Evolutionary conservation across 202 grass and related monocot species (phyloP).

Genomic region (Panicum virgatum): DNA sequence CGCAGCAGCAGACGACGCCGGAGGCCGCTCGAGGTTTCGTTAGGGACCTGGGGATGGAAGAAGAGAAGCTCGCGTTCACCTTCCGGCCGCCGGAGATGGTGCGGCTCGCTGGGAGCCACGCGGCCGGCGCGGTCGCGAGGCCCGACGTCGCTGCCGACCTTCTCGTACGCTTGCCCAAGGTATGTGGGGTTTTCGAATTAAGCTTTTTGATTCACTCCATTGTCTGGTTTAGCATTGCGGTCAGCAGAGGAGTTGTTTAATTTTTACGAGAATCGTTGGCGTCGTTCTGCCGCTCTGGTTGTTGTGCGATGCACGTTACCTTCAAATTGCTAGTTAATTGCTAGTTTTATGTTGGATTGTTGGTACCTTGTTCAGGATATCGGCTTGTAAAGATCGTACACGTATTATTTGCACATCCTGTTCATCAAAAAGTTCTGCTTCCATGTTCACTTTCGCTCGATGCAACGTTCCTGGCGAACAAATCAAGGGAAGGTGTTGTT

Average conservation of each 20-base stretch:
- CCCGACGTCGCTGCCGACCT: constrained; percentile 77
- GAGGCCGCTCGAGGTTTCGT: constrained; percentile 57
- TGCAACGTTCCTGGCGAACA: not conserved
- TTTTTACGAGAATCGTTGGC: not conserved
- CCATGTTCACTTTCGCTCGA: not conserved
- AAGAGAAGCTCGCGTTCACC: constrained; percentile 58
- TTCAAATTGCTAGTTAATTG: not conserved
- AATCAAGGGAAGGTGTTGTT: not conserved
- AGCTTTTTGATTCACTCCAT: not conserved
- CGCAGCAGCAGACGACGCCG: constrained; percentile 44
- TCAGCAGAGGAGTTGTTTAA: not conserved
- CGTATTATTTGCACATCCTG: not conserved
- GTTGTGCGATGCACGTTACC: not conserved
- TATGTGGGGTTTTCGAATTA: not conserved
- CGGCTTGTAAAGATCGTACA: not conserved
- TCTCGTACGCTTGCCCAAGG: constrained; percentile 87
- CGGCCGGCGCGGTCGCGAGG: constrained; percentile 54
- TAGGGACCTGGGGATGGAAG: constrained; percentile 49
- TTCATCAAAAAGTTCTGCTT: not conserved
- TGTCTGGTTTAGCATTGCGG: not conserved
- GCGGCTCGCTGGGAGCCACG: constrained; percentile 62
- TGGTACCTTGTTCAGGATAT: not conserved
- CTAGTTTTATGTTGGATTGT: not conserved
- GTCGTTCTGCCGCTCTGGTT: not conserved
- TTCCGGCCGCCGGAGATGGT: constrained; percentile 66